These are phyloP conservation scores for Trametes punicea DNA, from an alignment of 768 basidiomycete species.

Conservation along the genomic window DNA sequence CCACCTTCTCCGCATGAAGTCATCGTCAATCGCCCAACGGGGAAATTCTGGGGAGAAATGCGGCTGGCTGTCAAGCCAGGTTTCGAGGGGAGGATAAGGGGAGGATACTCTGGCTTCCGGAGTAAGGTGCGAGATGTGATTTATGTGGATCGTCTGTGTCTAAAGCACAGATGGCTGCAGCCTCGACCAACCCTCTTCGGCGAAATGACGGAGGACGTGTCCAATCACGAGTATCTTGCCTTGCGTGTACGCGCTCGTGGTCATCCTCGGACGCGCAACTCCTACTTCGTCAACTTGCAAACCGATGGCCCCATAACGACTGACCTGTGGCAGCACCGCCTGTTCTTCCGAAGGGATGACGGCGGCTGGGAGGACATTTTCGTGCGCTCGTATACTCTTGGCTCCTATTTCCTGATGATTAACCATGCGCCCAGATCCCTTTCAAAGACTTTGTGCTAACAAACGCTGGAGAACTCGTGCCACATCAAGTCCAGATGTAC, in stretches of 20 bases:
- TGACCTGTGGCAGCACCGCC: constrained; percentile 92
- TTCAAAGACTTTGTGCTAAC: constrained; percentile 73
- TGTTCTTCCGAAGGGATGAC: constrained; percentile 69
- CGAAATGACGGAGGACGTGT: constrained; percentile 79
- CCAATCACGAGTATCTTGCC: constrained; percentile 74
- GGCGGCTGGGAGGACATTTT: constrained; percentile 80
- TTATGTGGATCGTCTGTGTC: not conserved
- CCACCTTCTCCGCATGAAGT: constrained; percentile 7
- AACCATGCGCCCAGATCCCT: constrained; percentile 57
- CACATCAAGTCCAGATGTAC: constrained; percentile 72
- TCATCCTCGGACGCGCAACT: constrained; percentile 68
- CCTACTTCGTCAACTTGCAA: constrained; percentile 94
- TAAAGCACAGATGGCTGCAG: constrained; percentile 37
- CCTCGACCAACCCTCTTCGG: constrained; percentile 83
- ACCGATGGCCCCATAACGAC: constrained; percentile 77
- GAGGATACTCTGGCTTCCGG: constrained; percentile 89
- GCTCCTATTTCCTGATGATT: constrained; percentile 5
- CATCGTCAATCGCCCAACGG: constrained; percentile 49
- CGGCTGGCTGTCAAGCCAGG: constrained; percentile 61
- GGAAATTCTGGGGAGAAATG: constrained; percentile 80
- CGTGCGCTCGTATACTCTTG: constrained; percentile 41
- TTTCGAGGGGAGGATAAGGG: constrained; percentile 65
- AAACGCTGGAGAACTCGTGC: constrained; percentile 66
- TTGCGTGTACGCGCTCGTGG: constrained; percentile 78
- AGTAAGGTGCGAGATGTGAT: constrained; percentile 57